phyloP scores from a whole-genome alignment of 106 monocot genomes.

The Dendrobium chrysotoxum region DNA sequence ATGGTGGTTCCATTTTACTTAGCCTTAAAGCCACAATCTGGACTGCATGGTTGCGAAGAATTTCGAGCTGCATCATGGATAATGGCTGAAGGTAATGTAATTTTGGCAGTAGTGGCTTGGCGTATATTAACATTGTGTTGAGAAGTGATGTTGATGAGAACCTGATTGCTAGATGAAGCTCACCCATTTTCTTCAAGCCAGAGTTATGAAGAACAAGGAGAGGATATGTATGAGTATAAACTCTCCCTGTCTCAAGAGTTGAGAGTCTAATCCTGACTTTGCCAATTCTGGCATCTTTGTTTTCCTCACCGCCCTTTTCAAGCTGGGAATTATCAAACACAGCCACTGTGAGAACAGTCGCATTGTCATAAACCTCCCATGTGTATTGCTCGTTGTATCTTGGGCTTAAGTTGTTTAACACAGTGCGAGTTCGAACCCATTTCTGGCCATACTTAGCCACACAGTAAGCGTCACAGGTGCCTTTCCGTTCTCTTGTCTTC shows the following conservation, averaged over 20 bases:
- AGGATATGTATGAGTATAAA: conserved; percentile 60
- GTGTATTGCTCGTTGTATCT: conserved; percentile 70
- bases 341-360: conserved; percentile 52
- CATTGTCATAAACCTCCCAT: conserved; percentile 70
- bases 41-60: conserved; percentile 43
- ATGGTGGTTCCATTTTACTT: conserved; percentile 61
- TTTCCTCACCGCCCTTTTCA: conserved; percentile 3
- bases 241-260: conserved; percentile 51
- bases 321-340: conserved; percentile 58
- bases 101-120: conserved; percentile 50
- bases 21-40: conserved; percentile 45
- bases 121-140: conserved; percentile 36
- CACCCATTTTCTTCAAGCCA: conserved; percentile 74
- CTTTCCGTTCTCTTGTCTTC: conserved; percentile 42
- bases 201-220: conserved; percentile 57
- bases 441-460: conserved; percentile 75
- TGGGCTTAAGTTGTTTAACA: conserved; percentile 41
- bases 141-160: conserved; percentile 42
- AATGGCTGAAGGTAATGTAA: conserved; percentile 62
- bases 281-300: conserved; percentile 46
- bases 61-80: conserved; percentile 29
- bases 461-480: conserved; percentile 59
- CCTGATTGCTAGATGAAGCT: conserved; percentile 64
- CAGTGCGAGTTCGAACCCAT: conserved; percentile 74
- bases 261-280: conserved; percentile 71